These are phyloP conservation scores for Pittosporum tobira DNA, from an alignment of 129 eudicot species.

Conservation along the genomic window DNA sequence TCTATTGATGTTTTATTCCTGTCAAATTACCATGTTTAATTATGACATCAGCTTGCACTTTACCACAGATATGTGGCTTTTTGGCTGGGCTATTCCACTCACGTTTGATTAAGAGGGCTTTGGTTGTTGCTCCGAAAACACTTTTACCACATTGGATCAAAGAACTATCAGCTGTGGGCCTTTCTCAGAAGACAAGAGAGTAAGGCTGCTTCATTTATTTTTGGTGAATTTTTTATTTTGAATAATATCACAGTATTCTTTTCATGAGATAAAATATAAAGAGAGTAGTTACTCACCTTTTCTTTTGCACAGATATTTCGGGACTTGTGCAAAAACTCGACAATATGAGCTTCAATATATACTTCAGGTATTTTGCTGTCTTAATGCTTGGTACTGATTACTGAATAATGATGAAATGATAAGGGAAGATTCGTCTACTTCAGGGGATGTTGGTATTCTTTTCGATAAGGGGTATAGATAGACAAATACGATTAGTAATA, in stretches of 20 bases:
- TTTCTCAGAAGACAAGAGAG: conserved; percentile 69
- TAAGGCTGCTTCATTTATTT: conserved; percentile 26
- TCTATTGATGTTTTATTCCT: conserved; percentile 3
- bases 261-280: neutral
- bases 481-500: no score
- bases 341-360: conserved; percentile 87
- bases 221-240: no score
- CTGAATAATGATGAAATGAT: neutral
- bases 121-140: conserved; percentile 92
- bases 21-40: neutral
- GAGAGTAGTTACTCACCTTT: neutral
- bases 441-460: neutral
- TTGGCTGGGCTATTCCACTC: conserved; percentile 79
- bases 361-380: conserved; percentile 61
- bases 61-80: conserved; percentile 68
- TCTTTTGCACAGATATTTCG: conserved; percentile 50
- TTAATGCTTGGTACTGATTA: neutral
- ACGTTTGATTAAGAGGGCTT: conserved; percentile 53
- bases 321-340: conserved; percentile 60
- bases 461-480: no score
- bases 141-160: conserved; percentile 88
- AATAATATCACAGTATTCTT: conserved; percentile 3
- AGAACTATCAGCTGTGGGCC: conserved; percentile 77
- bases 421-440: neutral
- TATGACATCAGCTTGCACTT: neutral